phyloP scores from a whole-genome alignment of 1,284 basidiomycete genomes.

The Microstroma glucosiphilum region DNA sequence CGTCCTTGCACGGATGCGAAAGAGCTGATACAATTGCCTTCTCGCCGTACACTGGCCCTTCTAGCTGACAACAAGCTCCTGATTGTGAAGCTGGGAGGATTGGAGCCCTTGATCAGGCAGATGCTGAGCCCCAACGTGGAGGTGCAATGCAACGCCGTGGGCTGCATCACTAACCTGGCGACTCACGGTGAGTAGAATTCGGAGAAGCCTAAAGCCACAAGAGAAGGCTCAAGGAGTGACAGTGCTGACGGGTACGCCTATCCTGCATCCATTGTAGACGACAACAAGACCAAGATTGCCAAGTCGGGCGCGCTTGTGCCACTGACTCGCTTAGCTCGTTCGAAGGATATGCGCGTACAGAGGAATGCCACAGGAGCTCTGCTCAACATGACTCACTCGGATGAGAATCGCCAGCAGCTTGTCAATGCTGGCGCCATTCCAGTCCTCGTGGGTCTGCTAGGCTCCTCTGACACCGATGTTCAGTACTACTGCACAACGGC shows the following conservation, averaged over 20 bases:
- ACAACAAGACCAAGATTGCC: conserved; percentile 99
- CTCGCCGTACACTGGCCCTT: conserved; percentile 2
- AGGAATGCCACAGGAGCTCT: conserved; percentile 96
- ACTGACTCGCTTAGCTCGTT: conserved; percentile 87
- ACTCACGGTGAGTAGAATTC: conserved; percentile 84
- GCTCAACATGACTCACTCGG: conserved; percentile 94
- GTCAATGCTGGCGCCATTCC: conserved; percentile 98
- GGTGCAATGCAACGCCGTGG: conserved; percentile 99
- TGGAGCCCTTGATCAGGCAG: conserved; percentile 95
- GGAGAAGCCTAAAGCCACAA: too few species aligned
- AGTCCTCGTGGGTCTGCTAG: conserved; percentile 87
- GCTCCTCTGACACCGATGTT: conserved; percentile 96
- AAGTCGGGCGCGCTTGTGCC: conserved; percentile 97
- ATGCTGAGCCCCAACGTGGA: conserved; percentile 99
- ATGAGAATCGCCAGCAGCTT: conserved; percentile 97
- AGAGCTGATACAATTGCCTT: too few species aligned
- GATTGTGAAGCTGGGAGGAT: conserved; percentile 93
- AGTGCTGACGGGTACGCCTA: too few species aligned
- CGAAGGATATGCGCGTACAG: conserved; percentile 99
- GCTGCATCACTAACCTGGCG: conserved; percentile 96
- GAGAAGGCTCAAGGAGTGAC: too few species aligned
- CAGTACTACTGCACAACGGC: conserved; percentile 99
- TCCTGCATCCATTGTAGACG: conserved; percentile 58
- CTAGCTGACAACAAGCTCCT: conserved; percentile 96
- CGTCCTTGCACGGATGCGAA: too few species aligned